Evolutionary conservation across 2,329 filamentous ascomycete genomes (phyloP), one percentile per base, ranked within the genome.

Genomic region (Neopestalotiopsis sp.): DNA sequence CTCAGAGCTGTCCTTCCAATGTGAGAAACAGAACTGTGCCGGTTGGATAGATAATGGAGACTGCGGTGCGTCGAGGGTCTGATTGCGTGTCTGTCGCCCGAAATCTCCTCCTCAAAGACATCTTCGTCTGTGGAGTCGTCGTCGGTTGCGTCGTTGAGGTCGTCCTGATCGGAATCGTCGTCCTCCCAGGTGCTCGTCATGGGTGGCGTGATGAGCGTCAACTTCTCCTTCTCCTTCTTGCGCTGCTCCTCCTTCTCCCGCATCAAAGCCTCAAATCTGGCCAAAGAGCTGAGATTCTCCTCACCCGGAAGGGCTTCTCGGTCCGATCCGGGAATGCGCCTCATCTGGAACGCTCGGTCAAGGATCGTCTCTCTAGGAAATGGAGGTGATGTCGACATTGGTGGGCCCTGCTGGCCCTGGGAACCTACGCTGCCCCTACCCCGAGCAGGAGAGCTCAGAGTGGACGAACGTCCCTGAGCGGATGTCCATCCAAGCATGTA

Each of bases 221-320:
- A 75, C 28, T 77, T 74, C 9, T 80, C 78, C 57, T 83, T 80
- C 34, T 80, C 80, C 63, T 81, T 80, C 72, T 80, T 81, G 68
- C 82, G 80, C 65, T 83, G 85, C 68, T 85, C 83, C 52, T 91
- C 90, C 24, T 82, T 82, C 72, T 91, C 87, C 28, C 84, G 82
- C 90, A 92, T 91, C 58, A 92, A 77, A 3, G 89, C 89, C 66
- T 91, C 90, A 67, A 91, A 92, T 28, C 88, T 84, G 10, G 89
- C 90, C 40, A 91, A 82, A 0, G 89, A 91, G 72, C 86, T 91
- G 17, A 91, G 80, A 69, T 90, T 90, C 72, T 90, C 88, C 70
- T 90, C 88, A 4, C 89, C 89, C 0, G 85, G 84, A 2, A 78
- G 20, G 30, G 40, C 72, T 64, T 86, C 82, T 7, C 80, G 79